Evolutionary conservation across 306 rosid genomes (phyloP).

Genomic region (Biancaea sappan): DNA sequence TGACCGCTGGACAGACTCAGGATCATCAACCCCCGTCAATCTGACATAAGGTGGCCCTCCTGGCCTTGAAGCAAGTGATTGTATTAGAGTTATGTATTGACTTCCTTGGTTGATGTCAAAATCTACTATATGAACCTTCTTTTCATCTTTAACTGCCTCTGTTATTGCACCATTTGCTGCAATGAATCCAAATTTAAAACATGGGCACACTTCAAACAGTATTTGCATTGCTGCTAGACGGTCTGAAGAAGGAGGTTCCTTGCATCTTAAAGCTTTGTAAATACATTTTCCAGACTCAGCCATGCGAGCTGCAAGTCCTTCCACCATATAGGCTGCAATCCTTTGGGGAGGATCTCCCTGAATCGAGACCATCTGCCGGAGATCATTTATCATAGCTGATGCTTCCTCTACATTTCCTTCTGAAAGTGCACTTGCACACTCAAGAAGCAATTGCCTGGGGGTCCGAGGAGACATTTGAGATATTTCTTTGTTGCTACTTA

Average conservation of each 20-base stretch:
- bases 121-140: slow-evolving; percentile 77
- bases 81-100: slow-evolving; percentile 84
- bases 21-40: slow-evolving; percentile 88
- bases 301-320: slow-evolving; percentile 91
- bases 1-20: slow-evolving; percentile 84
- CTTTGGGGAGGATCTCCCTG: slow-evolving; percentile 90
- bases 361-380: slow-evolving; percentile 77
- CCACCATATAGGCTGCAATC: slow-evolving; percentile 97
- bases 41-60: slow-evolving; percentile 67
- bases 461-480: slow-evolving; percentile 51
- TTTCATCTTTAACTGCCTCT: slow-evolving; percentile 77
- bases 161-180: slow-evolving; percentile 84
- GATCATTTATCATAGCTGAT: slow-evolving; percentile 63
- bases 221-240: slow-evolving; percentile 98
- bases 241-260: slow-evolving; percentile 89
- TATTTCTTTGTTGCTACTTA: slow-evolving; percentile 66
- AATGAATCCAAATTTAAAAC: slow-evolving; percentile 86
- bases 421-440: slow-evolving; percentile 75
- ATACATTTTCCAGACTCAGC: slow-evolving; percentile 72
- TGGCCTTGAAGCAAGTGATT: slow-evolving; percentile 61
- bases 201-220: slow-evolving; percentile 92
- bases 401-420: slow-evolving; percentile 69
- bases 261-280: slow-evolving; percentile 82
- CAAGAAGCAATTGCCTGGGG: slow-evolving; percentile 69
- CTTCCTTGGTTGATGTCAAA: slow-evolving; percentile 92